phyloP scores from a whole-genome alignment of 768 basidiomycete species.

The Hirschioporus abietinus region DNA sequence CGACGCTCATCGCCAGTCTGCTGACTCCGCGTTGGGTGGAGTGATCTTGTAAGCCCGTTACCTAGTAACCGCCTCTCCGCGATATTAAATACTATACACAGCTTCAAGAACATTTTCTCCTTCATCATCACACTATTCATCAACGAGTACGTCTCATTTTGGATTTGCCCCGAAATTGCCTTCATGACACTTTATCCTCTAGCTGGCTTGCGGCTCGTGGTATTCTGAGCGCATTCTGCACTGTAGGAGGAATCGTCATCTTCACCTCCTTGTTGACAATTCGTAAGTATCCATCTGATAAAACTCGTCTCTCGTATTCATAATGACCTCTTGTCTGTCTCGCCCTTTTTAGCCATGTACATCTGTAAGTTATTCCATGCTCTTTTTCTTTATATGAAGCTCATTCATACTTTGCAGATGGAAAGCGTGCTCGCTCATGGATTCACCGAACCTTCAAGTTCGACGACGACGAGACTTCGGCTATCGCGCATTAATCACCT shows the following conservation, averaged over 20 bases:
- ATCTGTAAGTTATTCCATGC: background rate
- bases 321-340: background rate
- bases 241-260: constrained; percentile 5
- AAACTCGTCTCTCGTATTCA: background rate
- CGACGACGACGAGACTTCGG: constrained; percentile 6
- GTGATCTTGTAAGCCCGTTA: constrained; percentile 9
- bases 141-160: constrained; percentile 7
- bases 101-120: constrained; percentile 9
- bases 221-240: constrained; percentile 8
- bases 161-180: background rate
- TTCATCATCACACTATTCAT: constrained; percentile 10
- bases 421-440: constrained; percentile 10
- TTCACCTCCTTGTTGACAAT: constrained; percentile 8
- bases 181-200: background rate
- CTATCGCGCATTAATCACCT: background rate
- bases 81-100: background rate
- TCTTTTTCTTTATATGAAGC: background rate
- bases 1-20: constrained; percentile 16
- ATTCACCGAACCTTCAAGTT: constrained; percentile 8
- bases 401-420: constrained; percentile 1
- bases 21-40: constrained; percentile 17
- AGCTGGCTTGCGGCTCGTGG: constrained; percentile 8
- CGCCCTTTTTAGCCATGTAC: background rate
- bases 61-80: background rate
- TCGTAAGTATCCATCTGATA: constrained; percentile 1